A percentile compares a stretch with the other conserved stretches of the same genome.
phyloP scores from a whole-genome alignment of 2,329 filamentous ascomycete genomes.

The Chaetomium sp. region DNA sequence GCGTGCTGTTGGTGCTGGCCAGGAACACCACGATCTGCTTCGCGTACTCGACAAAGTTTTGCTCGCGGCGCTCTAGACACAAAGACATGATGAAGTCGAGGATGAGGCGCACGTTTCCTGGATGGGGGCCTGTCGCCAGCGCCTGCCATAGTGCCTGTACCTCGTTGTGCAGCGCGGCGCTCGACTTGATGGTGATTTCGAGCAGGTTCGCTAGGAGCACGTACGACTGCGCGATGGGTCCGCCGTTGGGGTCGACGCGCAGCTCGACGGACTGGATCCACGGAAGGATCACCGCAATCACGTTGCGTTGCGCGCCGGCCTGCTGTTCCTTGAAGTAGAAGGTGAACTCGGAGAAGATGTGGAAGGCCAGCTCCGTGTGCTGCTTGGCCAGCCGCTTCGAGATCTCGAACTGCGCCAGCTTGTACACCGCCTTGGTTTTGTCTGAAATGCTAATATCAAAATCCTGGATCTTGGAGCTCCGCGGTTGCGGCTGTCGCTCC shows the following conservation, averaged over 20 bases:
- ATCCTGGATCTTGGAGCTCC: slow-evolving; percentile 88
- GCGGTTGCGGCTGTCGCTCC: slow-evolving; percentile 62
- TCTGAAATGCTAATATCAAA: slow-evolving; percentile 98
- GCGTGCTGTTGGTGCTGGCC: slow-evolving; percentile 65
- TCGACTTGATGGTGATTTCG: slow-evolving; percentile 91
- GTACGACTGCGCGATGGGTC: slow-evolving; percentile 84
- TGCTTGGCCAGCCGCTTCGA: slow-evolving; percentile 84
- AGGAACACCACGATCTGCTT: slow-evolving; percentile 98
- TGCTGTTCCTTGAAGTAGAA: slow-evolving; percentile 85
- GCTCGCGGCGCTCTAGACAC: slow-evolving; percentile 87
- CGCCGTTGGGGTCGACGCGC: slow-evolving; percentile 84
- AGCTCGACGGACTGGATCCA: slow-evolving; percentile 96
- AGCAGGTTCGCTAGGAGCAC: slow-evolving; percentile 91
- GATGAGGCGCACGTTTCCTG: slow-evolving; percentile 87
- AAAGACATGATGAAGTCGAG: slow-evolving; percentile 94
- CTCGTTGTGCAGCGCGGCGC: slow-evolving; percentile 84
- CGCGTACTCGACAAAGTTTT: slow-evolving; percentile 96
- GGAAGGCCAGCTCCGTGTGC: slow-evolving; percentile 82
- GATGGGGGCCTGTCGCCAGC: slow-evolving; percentile 84
- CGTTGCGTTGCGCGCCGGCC: slow-evolving; percentile 79
- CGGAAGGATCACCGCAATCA: slow-evolving; percentile 87
- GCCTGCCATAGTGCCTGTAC: slow-evolving; percentile 98
- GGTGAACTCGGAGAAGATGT: slow-evolving; percentile 93
- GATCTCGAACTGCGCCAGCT: slow-evolving; percentile 93
- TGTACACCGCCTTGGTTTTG: slow-evolving; percentile 97